phyloP scores from a whole-genome alignment of 306 rosid genomes.

The Bauhinia variegata region DNA sequence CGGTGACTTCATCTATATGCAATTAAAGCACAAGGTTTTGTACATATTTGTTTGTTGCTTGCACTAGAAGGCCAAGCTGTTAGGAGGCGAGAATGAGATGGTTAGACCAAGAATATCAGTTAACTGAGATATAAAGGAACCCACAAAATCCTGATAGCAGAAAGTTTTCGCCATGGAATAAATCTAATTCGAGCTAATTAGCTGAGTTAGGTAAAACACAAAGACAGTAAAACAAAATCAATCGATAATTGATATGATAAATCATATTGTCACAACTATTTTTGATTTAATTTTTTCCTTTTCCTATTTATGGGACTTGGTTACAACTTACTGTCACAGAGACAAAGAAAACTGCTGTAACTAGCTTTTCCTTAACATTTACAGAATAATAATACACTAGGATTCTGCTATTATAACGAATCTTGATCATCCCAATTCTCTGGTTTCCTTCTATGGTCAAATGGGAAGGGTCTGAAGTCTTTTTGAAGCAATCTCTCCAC shows the following conservation, averaged over 20 bases:
- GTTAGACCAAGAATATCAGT: slow-evolving; percentile 5
- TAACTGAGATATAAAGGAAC: slow-evolving; percentile 18
- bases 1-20: slow-evolving; percentile 49
- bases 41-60: slow-evolving; percentile 30
- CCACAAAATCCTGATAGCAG: slow-evolving; percentile 8
- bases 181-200: too few relatives aligned
- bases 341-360: background rate
- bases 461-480: slow-evolving; percentile 48
- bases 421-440: slow-evolving; percentile 21
- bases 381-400: background rate
- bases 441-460: slow-evolving; percentile 21
- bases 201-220: too few relatives aligned
- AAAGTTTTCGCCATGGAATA: slow-evolving; percentile 25
- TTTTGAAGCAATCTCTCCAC: slow-evolving; percentile 64
- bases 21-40: slow-evolving; percentile 8
- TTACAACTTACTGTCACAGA: background rate
- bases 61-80: slow-evolving; percentile 40
- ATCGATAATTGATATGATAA: too few relatives aligned
- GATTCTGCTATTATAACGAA: background rate
- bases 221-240: too few relatives aligned
- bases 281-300: too few relatives aligned
- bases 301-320: too few relatives aligned
- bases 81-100: slow-evolving; percentile 33
- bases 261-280: too few relatives aligned
- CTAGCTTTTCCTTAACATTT: too few relatives aligned